Base-by-base conservation (phyloP, 176 grass and related monocot genomes). In the Hsuehochloa calcarea region DNA sequence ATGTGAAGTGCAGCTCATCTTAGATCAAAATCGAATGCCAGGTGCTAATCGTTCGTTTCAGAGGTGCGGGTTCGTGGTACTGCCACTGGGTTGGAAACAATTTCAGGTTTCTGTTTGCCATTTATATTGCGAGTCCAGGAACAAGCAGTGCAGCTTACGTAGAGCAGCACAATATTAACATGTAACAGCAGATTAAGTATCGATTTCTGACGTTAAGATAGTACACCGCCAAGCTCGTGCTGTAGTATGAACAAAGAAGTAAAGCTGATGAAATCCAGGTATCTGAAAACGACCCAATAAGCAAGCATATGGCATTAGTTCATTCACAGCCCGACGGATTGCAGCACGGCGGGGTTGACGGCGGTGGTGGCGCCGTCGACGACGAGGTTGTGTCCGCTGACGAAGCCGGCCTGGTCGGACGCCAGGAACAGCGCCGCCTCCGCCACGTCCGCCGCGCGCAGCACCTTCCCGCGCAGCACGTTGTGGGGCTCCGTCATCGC, bases 381-480 rank as follows among this genome's bases (percentile, higher is more conserved):
- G 39, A 93, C 78, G 52, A 97, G 80, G 85, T 97, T 94, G 55
- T 94, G 95, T 0, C 92, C 92, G 50, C 86, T 91, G 27, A 97
- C 76, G 86, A 90, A 91, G 19, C 34, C 90, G 0, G 87, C 91
- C 82, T 97, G 87, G 70, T 97, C 89, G 14, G 92, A 94, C 0
- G 95, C 93, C 10, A 98, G 75, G 82, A 93, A 98, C 1, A 98
- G 75, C 14, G 91, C 91, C 0, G 95, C 91, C 43, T 91, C 76
- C 1, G 93, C 95, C 0, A 95, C 73, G 65, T 95, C 87, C 4
- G 67, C 20, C 0, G 85, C 79, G 11, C 89, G 85, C 3, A 98
- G 91, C 72, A 84, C 82, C 87, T 62, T 84, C 46, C 90, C 93
- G 3, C 85, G 88, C 45, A 98, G 89, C 44, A 63, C 77, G 74